Conservation (phyloP, 768 basidiomycete species). For the Leccinum imitatum region DNA sequence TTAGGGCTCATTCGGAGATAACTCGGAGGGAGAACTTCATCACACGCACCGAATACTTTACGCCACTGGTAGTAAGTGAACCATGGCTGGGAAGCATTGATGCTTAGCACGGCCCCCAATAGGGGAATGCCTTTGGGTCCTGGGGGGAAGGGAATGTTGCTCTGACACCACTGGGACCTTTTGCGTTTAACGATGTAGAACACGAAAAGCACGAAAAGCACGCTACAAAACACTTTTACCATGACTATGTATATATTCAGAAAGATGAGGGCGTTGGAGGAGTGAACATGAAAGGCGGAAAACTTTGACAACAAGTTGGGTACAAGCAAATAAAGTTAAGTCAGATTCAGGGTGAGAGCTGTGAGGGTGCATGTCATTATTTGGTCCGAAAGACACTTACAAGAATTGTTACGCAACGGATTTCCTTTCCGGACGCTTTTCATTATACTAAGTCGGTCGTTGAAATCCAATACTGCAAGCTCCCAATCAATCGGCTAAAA, state of each 20-base stretch:
- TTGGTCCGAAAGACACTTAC: not conserved
- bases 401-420: not conserved
- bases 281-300: not conserved
- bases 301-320: not conserved
- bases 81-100: constrained; percentile 34
- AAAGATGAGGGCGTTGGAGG: not conserved
- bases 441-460: no score
- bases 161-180: not conserved
- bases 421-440: not conserved
- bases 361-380: not conserved
- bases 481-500: no score
- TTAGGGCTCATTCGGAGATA: not conserved
- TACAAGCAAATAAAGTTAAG: not conserved
- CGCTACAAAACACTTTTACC: not conserved
- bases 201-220: constrained; percentile 11
- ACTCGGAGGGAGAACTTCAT: not conserved
- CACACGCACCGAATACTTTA: constrained; percentile 19
- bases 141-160: constrained; percentile 38
- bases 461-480: not conserved
- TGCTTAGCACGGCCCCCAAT: constrained; percentile 25
- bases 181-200: constrained; percentile 15
- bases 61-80: constrained; percentile 35
- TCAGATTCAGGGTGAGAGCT: not conserved
- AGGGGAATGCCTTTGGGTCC: constrained; percentile 50
- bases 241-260: not conserved